Base-by-base conservation (phyloP, 1,284 basidiomycete genomes). In the Serendipita sp. region DNA sequence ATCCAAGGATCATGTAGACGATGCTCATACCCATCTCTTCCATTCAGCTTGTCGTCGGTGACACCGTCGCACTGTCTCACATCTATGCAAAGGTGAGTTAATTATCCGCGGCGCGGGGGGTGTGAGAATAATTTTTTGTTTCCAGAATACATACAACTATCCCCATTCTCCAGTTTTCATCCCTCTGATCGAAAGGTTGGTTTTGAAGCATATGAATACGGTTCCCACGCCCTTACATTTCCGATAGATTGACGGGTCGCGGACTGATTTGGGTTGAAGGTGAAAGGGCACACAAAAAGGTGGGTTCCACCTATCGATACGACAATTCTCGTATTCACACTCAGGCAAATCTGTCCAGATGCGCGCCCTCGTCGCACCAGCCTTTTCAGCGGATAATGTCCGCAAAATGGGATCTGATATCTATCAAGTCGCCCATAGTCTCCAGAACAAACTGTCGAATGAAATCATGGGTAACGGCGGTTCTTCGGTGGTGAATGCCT, bases 261-360 rank as follows among this genome's bases (percentile, higher is more conserved):
- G 67, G 68, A 12, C 61, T 74, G 12, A 67, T 68, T 1, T 74
- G 72, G 72, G 71, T 71, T 13, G 71, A 72, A 49, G 72, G 72
- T 1, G 71, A 69, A 41, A 60, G 62, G 1, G 71, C 70, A 26
- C 73, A 74, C 63, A 58, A 58, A 58, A 58, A 58, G 53, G 53
- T 58, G 32, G 10, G 53, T 26, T 13, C 22, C 2, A 12, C 45
- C 45, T 3, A 8, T 49, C 12, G 38, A 5, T 38, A 38, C 38
- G 38, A 38, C 38, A 6, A 0, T 38, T 38, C 38, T 38, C 38
- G 6, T 5, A 38, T 2, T 38, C 38, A 38, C 38, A 13, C n/a
- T 35, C 53, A 35, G 17, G n/a, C 32, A 35, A 22, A 8, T 32
- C 53, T 17, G 17, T 17, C n/a, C n/a, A 49, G 44, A 62, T 62